Evolutionary conservation across 2,329 filamentous ascomycete genomes (phyloP).

Genomic region (Clonostachys solani): DNA sequence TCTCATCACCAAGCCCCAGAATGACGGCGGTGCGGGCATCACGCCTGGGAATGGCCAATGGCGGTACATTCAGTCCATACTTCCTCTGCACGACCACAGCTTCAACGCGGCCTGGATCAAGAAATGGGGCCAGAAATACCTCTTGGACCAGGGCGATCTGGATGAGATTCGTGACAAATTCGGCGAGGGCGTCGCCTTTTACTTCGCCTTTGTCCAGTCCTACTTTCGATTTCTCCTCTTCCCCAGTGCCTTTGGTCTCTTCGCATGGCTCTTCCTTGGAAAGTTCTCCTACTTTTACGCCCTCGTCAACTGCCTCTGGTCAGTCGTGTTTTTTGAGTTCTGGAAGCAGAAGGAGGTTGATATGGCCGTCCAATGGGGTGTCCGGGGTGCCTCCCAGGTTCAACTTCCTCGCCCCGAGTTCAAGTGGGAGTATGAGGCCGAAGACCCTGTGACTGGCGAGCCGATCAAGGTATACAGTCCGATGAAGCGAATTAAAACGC

Average conservation of each 20-base stretch:
- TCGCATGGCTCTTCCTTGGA: constrained; percentile 77
- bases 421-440: constrained; percentile 69
- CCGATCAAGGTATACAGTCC: constrained; percentile 71
- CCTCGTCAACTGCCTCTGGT: constrained; percentile 77
- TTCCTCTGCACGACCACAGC: constrained; percentile 72
- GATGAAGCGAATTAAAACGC: constrained; percentile 68
- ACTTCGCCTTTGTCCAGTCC: constrained; percentile 89
- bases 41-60: constrained; percentile 65
- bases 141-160: constrained; percentile 62
- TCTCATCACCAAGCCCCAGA: constrained; percentile 68
- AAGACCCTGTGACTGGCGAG: constrained; percentile 81
- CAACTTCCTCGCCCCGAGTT: constrained; percentile 77
- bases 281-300: constrained; percentile 82
- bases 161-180: constrained; percentile 72
- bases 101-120: constrained; percentile 76
- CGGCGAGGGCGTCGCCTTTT: constrained; percentile 84
- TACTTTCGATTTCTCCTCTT: constrained; percentile 87
- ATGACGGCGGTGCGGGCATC: constrained; percentile 76
- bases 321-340: constrained; percentile 85
- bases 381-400: constrained; percentile 77
- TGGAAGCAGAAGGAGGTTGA: constrained; percentile 95
- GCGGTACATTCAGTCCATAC: constrained; percentile 69
- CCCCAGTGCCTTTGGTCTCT: constrained; percentile 72
- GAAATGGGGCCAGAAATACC: constrained; percentile 68
- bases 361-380: constrained; percentile 82